Evolutionary conservation across 1,139 yeast species (phyloP), one percentile per base, ranked within the genome.

Genomic region (Eremothecium cymbalariae): DNA sequence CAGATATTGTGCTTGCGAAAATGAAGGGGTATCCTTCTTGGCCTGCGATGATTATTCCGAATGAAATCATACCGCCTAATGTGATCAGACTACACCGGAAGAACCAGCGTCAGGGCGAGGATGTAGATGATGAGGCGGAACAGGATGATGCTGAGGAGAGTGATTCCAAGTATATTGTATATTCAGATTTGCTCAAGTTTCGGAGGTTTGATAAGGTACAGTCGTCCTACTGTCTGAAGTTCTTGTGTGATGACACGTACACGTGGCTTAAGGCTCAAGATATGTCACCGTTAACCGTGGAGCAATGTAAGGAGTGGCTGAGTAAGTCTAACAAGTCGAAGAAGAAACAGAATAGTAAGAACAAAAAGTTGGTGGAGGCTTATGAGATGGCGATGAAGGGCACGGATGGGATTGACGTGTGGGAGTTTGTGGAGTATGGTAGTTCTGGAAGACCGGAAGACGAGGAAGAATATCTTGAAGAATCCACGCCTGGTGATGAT

Each of bases 11-110:
- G 0, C 63, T 80, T 25, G 85, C 86, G 5, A 80, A 80, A 53
- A 77, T 80, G 20, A 80, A 79, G 50, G 86, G 88, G 5, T 80
- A 75, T 51, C 81, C 88, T 6, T 77, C 83, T 29, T 80, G 90
- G 90, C 90, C 90, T 1, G 84, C 85, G 3, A 74, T 79, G 72
- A 73, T 80, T 2, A 65, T 80, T n/a, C 79, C 78, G 2, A 68
- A 63, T 36, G 63, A 66, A 17, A 51, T 70, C 5, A 61, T 80
- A 8, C 88, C 90, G 1, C 67, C 62, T 8, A 63, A 69, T 44
- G 69, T 80, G 18, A 43, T 59, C 27, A 53, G 57, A 22, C 40
- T 50, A 42, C 24, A 44, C 45, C 16, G 48, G 48, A n/a, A 21
- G 8, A 27, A 14, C 14, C 19, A 27, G 21, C 28, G 28, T 32